Percentiles rank a stretch among this genome's conserved stretches.
Evolutionary conservation across 1,284 basidiomycete genomes (phyloP).

Genomic region (Rhodotorula sp.): DNA sequence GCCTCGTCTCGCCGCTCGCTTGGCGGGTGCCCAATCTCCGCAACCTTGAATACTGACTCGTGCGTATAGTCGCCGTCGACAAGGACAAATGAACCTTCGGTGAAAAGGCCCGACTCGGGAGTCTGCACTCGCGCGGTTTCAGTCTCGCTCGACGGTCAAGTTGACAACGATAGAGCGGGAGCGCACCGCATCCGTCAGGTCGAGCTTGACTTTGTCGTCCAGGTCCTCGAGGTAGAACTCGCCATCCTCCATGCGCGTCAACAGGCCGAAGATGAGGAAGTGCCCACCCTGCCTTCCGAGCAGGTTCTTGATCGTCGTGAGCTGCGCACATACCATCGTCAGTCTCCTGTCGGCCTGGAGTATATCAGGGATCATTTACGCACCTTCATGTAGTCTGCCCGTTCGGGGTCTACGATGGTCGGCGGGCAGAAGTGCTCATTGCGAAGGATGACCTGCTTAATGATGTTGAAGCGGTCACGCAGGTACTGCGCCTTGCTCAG

Average conservation of each 20-base stretch:
- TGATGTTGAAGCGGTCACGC: constrained; percentile 79
- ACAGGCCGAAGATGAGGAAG: constrained; percentile 92
- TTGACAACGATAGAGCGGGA: background rate
- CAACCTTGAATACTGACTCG: constrained; percentile 81
- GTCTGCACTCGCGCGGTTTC: constrained; percentile 63
- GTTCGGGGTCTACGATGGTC: constrained; percentile 79
- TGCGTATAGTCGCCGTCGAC: constrained; percentile 96
- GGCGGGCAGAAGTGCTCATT: constrained; percentile 97
- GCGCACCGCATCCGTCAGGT: constrained; percentile 81
- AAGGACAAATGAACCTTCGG: constrained; percentile 91
- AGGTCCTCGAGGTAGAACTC: constrained; percentile 88
- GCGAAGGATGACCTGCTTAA: constrained; percentile 70
- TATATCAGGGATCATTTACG: too few species aligned
- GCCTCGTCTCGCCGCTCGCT: constrained; percentile 82
- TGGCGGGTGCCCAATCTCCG: constrained; percentile 95
- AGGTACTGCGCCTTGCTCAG: constrained; percentile 73
- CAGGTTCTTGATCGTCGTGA: constrained; percentile 94
- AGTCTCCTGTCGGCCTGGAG: too few species aligned
- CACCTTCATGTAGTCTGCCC: constrained; percentile 81
- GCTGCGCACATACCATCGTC: constrained; percentile 54
- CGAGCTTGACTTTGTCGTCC: constrained; percentile 85
- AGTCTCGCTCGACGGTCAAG: background rate
- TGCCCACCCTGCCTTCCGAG: constrained; percentile 85
- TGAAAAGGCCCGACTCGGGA: constrained; percentile 94
- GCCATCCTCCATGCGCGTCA: constrained; percentile 85